These are phyloP conservation scores for Citrullus colocynthis DNA, from an alignment of 306 rosid genomes.

Conservation along the genomic window DNA sequence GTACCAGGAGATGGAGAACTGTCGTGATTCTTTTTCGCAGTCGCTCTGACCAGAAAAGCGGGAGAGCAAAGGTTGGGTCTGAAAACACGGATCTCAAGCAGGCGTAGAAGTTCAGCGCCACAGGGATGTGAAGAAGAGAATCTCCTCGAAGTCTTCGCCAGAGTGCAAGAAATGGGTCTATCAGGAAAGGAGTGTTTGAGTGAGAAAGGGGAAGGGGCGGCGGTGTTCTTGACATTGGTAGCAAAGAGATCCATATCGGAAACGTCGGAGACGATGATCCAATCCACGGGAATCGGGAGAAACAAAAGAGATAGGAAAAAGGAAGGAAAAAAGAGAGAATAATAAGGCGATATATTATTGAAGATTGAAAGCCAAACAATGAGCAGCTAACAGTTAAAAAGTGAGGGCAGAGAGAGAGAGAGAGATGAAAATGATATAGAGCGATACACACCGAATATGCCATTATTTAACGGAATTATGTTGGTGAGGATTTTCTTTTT, in stretches of 20 bases:
- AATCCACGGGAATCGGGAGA: neutral
- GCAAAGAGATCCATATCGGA: conserved; percentile 65
- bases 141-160: conserved; percentile 16
- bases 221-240: conserved; percentile 33
- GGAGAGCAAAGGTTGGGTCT: conserved; percentile 24
- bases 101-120: conserved; percentile 21
- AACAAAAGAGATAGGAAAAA: neutral
- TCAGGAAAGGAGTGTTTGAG: conserved; percentile 28
- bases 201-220: conserved; percentile 19
- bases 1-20: conserved; percentile 44
- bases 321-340: neutral
- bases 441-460: neutral
- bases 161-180: conserved; percentile 31
- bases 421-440: neutral
- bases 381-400: neutral
- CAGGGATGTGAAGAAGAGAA: conserved; percentile 14
- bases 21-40: conserved; percentile 55
- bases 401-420: neutral
- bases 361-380: conserved; percentile 11
- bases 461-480: neutral
- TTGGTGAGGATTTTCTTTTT: neutral
- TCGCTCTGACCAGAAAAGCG: conserved; percentile 34
- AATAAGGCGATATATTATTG: conserved; percentile 5
- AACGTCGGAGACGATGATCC: neutral
- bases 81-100: conserved; percentile 31